Percentiles rank a stretch among this genome's conserved stretches.
These are phyloP conservation scores for Cardiospermum halicacabum DNA, from an alignment of 345 rosid genomes.

Conservation along the genomic window DNA sequence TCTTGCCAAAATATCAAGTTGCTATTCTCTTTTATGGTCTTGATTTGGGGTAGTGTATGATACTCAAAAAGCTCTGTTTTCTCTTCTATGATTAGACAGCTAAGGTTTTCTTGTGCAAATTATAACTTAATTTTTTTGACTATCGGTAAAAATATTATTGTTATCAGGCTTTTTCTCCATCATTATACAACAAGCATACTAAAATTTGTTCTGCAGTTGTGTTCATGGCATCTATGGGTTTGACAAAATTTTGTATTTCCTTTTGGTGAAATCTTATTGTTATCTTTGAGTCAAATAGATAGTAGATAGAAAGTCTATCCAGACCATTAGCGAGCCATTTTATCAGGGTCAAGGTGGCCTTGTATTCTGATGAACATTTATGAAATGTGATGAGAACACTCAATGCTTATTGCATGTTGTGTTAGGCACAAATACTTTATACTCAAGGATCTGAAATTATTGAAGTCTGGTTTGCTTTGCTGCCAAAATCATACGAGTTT, in stretches of 20 bases:
- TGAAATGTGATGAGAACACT: neutral
- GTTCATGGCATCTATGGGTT: neutral
- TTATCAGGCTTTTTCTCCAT: too few species aligned
- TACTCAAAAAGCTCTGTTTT: neutral
- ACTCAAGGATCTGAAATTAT: neutral
- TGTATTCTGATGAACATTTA: neutral
- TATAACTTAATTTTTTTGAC: neutral
- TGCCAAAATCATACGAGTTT: neutral
- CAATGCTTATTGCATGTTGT: neutral
- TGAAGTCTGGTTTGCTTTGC: neutral
- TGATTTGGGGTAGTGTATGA: neutral
- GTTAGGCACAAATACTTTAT: neutral
- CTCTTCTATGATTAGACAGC: neutral
- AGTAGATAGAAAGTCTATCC: neutral
- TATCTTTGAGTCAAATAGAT: neutral
- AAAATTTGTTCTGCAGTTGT: too few species aligned
- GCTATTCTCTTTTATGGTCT: too few species aligned
- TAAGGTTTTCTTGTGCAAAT: neutral
- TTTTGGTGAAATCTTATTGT: neutral
- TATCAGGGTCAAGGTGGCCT: neutral
- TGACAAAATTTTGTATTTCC: neutral
- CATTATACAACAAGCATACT: too few species aligned
- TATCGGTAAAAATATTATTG: too few species aligned
- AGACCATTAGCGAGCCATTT: neutral
- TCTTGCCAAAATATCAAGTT: neutral